Conservation (phyloP, 2,329 filamentous ascomycete species). For the Arthrinium puccinioides region DNA sequence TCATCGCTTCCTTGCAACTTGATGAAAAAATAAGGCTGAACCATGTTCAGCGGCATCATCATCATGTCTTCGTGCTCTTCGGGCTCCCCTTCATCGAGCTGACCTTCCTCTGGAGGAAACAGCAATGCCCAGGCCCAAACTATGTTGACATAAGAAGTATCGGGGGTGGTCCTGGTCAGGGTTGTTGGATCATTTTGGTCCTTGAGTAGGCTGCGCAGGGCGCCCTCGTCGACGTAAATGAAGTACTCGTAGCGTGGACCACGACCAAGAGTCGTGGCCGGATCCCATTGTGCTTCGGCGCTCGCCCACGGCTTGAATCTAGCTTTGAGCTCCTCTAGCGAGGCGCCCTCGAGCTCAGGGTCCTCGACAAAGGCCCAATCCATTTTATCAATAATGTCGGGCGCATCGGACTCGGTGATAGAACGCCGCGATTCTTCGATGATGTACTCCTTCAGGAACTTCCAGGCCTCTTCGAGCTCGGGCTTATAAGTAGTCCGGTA, state of each 20-base stretch:
- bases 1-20: not conserved
- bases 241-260: not conserved
- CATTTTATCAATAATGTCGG: conserved; percentile 6
- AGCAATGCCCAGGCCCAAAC: not conserved
- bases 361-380: conserved; percentile 11
- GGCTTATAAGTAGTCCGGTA: conserved; percentile 5
- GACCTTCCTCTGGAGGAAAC: not conserved
- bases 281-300: not conserved
- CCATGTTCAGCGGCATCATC: not conserved
- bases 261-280: too few relatives aligned
- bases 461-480: conserved; percentile 3
- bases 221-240: not conserved
- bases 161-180: too few relatives aligned
- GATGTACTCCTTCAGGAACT: not conserved
- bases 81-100: not conserved
- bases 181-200: too few relatives aligned
- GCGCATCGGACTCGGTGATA: conserved; percentile 6
- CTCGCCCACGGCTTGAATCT: conserved; percentile 8
- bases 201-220: not conserved
- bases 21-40: not conserved
- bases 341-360: conserved; percentile 9
- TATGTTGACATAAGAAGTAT: not conserved
- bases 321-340: conserved; percentile 6
- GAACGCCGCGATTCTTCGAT: not conserved
- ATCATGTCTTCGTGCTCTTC: not conserved